Percentiles rank a stretch among this genome's conserved stretches.
Conservation (phyloP, 352 stramenopile genomes). For the Globisporangium rhizosaccharum region DNA sequence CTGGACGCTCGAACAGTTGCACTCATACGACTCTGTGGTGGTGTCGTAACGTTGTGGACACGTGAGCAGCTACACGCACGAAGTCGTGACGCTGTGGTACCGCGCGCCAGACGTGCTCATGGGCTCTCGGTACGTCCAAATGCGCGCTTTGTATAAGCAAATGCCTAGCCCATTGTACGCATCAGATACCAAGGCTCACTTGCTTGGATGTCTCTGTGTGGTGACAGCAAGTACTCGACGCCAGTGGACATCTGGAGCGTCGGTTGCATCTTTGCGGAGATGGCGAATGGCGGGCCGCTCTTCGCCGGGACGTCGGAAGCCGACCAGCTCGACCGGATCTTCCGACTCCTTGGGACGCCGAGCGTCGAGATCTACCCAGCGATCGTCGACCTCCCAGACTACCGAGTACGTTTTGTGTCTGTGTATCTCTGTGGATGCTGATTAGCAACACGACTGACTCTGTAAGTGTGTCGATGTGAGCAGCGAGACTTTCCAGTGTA, state of each 20-base stretch:
- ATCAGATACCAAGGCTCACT: not conserved
- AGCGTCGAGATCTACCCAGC: constrained; percentile 92
- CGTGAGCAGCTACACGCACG: constrained; percentile 92
- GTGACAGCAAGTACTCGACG: constrained; percentile 95
- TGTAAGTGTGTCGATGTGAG: not conserved
- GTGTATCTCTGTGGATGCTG: not conserved
- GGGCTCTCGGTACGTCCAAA: constrained; percentile 77
- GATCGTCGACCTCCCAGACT: constrained; percentile 96
- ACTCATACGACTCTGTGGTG: not conserved
- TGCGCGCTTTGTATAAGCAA: not conserved
- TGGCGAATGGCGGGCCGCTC: constrained; percentile 90
- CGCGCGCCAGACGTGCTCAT: constrained; percentile 97
- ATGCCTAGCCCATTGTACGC: too few relatives aligned
- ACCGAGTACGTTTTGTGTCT: constrained; percentile 59
- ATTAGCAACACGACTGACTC: not conserved
- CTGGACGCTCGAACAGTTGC: too few relatives aligned
- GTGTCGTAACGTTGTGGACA: not conserved
- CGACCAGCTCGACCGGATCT: constrained; percentile 98
- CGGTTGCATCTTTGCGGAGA: constrained; percentile 98
- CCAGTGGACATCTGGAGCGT: constrained; percentile 99
- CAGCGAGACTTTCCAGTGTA: constrained; percentile 92
- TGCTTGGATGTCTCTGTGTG: not conserved
- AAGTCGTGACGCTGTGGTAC: constrained; percentile 99
- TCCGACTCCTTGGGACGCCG: constrained; percentile 95
- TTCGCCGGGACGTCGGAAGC: constrained; percentile 96